A percentile compares a stretch with the other conserved stretches of the same genome.
Conservation (phyloP, 164 flowering plant genomes). For the Vitis rupestris region DNA sequence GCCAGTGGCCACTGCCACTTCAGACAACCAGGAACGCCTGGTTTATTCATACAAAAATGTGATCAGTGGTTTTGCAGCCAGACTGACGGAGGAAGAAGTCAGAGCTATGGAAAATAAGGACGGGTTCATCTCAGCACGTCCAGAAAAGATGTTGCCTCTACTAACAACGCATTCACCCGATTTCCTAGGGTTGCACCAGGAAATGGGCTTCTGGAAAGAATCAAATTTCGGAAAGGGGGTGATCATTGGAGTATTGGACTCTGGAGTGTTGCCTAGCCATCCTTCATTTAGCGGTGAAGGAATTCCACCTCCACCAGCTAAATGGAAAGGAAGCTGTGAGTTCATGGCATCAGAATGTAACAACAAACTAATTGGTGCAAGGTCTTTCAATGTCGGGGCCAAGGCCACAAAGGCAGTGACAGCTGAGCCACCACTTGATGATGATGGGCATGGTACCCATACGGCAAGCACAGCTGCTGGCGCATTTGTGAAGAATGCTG, state of each 20-base stretch:
- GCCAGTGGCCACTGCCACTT: constrained; percentile 14
- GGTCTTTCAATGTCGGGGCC: constrained; percentile 19
- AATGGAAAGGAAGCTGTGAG: constrained; percentile 47
- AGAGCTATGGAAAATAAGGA: constrained; percentile 22
- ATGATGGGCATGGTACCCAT: constrained; percentile 58
- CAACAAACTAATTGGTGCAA: constrained; percentile 57
- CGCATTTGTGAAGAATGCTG: constrained; percentile 32
- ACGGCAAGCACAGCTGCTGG: constrained; percentile 57
- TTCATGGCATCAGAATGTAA: constrained; percentile 31
- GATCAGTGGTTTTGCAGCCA: constrained; percentile 41
- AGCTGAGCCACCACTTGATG: constrained; percentile 27
- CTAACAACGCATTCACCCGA: constrained; percentile 38
- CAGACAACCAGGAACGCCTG: constrained; percentile 9
- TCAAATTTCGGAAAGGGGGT: constrained; percentile 47
- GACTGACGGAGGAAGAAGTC: constrained; percentile 30
- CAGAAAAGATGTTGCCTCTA: constrained; percentile 6
- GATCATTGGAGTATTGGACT: constrained; percentile 48
- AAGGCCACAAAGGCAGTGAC: not conserved
- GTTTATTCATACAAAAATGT: constrained; percentile 32
- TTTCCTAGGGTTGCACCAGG: constrained; percentile 39
- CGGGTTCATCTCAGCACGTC: constrained; percentile 27
- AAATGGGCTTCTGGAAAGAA: constrained; percentile 37
- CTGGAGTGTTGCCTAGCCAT: constrained; percentile 41
- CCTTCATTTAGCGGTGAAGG: constrained; percentile 46
- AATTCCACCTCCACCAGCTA: constrained; percentile 47